These are phyloP conservation scores for Neltuma alba DNA, from an alignment of 306 rosid genomes.

Conservation along the genomic window DNA sequence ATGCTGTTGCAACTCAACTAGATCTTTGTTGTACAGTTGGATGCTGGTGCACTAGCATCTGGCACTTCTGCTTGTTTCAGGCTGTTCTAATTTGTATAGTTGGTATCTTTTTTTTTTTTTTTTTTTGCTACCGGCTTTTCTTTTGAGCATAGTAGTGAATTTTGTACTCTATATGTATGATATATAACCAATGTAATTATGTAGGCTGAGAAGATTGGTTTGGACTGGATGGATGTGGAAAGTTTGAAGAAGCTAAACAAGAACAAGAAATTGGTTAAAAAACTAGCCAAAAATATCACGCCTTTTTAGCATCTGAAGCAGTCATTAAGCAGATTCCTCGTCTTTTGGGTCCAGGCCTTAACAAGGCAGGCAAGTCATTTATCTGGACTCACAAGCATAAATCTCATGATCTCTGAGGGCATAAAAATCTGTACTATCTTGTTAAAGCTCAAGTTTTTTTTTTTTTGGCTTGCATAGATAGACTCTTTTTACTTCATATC, in stretches of 20 bases:
- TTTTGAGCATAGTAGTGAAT: not conserved
- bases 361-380: conserved; percentile 77
- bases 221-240: conserved; percentile 88
- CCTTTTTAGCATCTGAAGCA: conserved; percentile 90
- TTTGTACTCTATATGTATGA: not conserved
- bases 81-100: not conserved
- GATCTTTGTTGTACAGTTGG: no score
- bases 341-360: conserved; percentile 90
- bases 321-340: conserved; percentile 92
- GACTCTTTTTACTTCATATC: not conserved
- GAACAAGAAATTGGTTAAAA: conserved; percentile 81
- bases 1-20: not conserved
- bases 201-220: conserved; percentile 79
- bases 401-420: not conserved
- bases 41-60: not conserved
- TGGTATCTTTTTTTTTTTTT: no score
- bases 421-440: no score
- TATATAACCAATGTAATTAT: not conserved
- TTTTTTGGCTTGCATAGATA: not conserved
- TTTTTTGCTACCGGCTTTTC: not conserved
- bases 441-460: not conserved
- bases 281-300: conserved; percentile 83
- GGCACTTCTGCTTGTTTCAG: not conserved
- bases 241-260: conserved; percentile 81
- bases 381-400: not conserved